Conservation (phyloP, 2,329 filamentous ascomycete genomes). For the Ceratocystis colombiana region DNA sequence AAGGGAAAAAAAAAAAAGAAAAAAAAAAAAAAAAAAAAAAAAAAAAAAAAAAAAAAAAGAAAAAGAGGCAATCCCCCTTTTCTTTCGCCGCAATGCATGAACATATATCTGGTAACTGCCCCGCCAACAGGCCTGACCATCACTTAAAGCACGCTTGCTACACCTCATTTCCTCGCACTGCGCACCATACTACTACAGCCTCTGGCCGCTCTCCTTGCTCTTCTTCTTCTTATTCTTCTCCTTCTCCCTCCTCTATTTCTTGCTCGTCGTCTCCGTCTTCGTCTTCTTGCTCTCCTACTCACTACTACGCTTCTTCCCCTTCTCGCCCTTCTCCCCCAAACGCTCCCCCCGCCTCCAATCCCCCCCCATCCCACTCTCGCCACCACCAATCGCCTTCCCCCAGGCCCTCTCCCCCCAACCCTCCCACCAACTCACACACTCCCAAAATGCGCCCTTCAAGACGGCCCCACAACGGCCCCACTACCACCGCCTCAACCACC, state of each 20-base stretch:
- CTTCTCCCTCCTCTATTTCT: too few species aligned
- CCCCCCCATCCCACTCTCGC: background rate
- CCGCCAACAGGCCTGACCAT: background rate
- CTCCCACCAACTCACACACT: background rate
- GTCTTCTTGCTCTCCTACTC: too few species aligned
- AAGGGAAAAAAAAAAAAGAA: background rate
- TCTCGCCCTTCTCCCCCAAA: background rate
- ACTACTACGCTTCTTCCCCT: background rate
- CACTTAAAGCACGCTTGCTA: too few species aligned
- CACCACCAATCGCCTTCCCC: background rate
- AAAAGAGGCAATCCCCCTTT: background rate
- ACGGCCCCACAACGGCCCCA: slow-evolving; percentile 10
- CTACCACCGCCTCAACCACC: background rate
- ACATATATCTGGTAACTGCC: slow-evolving; percentile 2
- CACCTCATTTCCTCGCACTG: too few species aligned
- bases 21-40: background rate
- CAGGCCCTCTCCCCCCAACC: background rate
- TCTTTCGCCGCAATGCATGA: background rate
- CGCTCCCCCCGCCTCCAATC: background rate
- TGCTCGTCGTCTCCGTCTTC: too few species aligned
- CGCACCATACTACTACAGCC: too few species aligned
- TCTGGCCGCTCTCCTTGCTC: too few species aligned
- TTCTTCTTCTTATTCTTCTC: too few species aligned
- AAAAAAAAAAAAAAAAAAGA: background rate
- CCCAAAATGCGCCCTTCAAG: slow-evolving; percentile 4